Evolutionary conservation across 352 stramenopile genomes (phyloP).

Genomic region (Phytophthora pistaciae): DNA sequence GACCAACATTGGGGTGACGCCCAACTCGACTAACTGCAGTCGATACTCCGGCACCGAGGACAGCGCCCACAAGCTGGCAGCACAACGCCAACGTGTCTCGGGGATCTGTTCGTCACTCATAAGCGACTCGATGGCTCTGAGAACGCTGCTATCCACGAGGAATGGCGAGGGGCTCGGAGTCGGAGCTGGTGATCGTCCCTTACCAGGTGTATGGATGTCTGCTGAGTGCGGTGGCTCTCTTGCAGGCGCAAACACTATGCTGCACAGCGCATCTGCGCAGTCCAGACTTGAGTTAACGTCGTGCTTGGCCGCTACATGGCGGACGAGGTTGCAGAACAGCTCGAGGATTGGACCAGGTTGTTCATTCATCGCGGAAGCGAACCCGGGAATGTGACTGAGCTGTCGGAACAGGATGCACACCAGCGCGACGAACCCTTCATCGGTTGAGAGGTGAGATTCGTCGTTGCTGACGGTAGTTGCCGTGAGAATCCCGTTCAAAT

Average conservation of each 20-base stretch:
- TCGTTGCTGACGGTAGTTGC: background rate
- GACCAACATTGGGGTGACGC: slow-evolving; percentile 60
- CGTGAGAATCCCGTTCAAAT: slow-evolving; percentile 50
- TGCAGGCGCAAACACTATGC: slow-evolving; percentile 47
- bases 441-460: slow-evolving; percentile 15
- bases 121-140: slow-evolving; percentile 51
- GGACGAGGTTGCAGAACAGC: slow-evolving; percentile 60
- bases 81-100: slow-evolving; percentile 73
- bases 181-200: slow-evolving; percentile 2
- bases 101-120: slow-evolving; percentile 41
- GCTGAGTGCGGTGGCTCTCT: slow-evolving; percentile 6
- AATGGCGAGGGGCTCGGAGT: slow-evolving; percentile 23
- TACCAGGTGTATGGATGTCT: background rate
- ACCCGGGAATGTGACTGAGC: slow-evolving; percentile 49
- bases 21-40: slow-evolving; percentile 53
- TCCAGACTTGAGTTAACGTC: slow-evolving; percentile 65
- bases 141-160: slow-evolving; percentile 45
- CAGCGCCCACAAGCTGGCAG: slow-evolving; percentile 64
- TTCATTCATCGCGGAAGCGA: slow-evolving; percentile 15
- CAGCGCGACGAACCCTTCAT: slow-evolving; percentile 54
- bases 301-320: slow-evolving; percentile 22
- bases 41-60: slow-evolving; percentile 56
- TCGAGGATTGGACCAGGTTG: slow-evolving; percentile 35
- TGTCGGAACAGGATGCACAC: slow-evolving; percentile 70
- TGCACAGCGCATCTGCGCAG: slow-evolving; percentile 71